These are phyloP conservation scores for Mycosphaerella sp. DNA, from an alignment of 2,329 filamentous ascomycete genomes.

Conservation along the genomic window DNA sequence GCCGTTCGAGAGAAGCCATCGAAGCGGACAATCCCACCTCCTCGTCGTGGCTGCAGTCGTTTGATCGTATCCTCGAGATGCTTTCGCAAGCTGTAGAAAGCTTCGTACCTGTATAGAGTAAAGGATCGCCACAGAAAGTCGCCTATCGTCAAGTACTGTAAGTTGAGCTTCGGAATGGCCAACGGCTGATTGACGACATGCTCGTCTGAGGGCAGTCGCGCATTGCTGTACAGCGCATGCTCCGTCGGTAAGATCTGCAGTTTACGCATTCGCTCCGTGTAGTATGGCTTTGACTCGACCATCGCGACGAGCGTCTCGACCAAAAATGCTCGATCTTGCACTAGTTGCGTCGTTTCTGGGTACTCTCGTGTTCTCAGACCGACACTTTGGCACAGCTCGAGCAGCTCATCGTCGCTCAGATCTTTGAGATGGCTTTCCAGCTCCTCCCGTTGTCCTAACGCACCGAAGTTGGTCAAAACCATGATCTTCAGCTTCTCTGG, in stretches of 20 bases:
- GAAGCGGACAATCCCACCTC: constrained; percentile 63
- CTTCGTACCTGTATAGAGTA: constrained; percentile 78
- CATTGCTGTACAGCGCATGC: constrained; percentile 67
- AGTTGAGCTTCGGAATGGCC: constrained; percentile 86
- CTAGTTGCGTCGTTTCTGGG: constrained; percentile 61
- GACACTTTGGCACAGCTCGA: constrained; percentile 61
- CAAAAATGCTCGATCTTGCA: constrained; percentile 57
- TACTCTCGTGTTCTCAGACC: constrained; percentile 72
- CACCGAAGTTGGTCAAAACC: constrained; percentile 84
- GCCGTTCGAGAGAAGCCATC: constrained; percentile 88
- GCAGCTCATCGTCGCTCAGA: constrained; percentile 68
- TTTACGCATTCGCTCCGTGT: constrained; percentile 68
- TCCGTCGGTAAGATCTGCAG: constrained; percentile 81
- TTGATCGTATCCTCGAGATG: constrained; percentile 80
- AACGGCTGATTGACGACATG: constrained; percentile 85
- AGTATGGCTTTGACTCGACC: constrained; percentile 72
- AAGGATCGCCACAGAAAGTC: constrained; percentile 97
- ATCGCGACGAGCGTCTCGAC: constrained; percentile 66
- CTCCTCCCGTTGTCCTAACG: constrained; percentile 73
- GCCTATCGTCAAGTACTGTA: constrained; percentile 90
- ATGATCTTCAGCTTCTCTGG: constrained; percentile 86
- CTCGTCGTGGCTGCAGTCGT: constrained; percentile 62
- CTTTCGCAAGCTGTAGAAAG: constrained; percentile 88
- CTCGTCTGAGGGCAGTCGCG: constrained; percentile 70
- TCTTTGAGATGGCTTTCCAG: constrained; percentile 66